Evolutionary conservation across 805 yeast genomes (phyloP).

Genomic region (Dipodascus geniculatus): DNA sequence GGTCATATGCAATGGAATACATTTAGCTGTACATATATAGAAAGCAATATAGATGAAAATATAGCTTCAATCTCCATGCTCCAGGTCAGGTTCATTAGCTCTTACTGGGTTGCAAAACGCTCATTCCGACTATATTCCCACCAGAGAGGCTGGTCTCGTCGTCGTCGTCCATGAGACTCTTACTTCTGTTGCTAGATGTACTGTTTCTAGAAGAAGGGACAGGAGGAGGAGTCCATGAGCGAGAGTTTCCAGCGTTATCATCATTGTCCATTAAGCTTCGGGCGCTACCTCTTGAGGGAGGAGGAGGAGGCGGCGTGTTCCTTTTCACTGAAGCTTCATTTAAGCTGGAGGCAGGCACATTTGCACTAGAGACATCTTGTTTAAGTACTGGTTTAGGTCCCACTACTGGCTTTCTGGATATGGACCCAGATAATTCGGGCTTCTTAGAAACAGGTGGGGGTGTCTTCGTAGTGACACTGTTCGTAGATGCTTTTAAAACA

Average conservation of each 20-base stretch:
- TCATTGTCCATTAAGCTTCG: background rate
- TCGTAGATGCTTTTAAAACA: background rate
- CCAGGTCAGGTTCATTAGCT: background rate
- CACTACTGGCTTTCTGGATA: constrained; percentile 5
- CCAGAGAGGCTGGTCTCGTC: background rate
- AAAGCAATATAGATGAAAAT: background rate
- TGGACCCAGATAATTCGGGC: constrained; percentile 5
- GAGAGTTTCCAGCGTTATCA: background rate
- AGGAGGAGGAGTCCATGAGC: background rate
- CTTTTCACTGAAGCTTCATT: background rate
- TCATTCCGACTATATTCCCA: background rate
- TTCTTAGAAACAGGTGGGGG: constrained; percentile 12
- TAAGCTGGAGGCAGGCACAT: background rate
- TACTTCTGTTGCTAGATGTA: background rate
- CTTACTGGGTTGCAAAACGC: background rate
- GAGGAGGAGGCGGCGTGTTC: constrained; percentile 6
- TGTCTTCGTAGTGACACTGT: background rate
- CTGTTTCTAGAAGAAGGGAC: background rate
- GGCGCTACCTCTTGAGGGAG: constrained; percentile 5
- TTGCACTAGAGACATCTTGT: background rate
- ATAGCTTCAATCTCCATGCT: background rate
- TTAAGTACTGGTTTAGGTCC: constrained; percentile 1
- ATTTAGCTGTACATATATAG: background rate
- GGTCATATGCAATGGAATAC: background rate
- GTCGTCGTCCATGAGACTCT: background rate